Percentiles rank a stretch among this genome's conserved stretches.
Conservation (phyloP, 306 rosid species). For the Quercus berberidifolia region DNA sequence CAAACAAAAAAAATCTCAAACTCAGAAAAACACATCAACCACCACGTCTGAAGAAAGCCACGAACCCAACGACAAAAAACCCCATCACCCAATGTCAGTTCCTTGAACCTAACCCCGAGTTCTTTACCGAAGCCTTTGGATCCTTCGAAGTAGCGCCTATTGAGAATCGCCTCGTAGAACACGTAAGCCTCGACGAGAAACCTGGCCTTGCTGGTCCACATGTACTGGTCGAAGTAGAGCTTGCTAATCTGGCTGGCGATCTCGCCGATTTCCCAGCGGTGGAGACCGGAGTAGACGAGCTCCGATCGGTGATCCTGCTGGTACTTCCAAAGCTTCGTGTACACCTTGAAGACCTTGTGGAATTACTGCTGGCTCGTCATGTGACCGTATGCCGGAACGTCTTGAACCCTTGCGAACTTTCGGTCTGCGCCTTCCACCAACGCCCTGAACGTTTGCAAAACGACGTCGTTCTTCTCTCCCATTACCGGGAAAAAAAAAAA, state of each 20-base stretch:
- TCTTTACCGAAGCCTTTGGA: conserved; percentile 63
- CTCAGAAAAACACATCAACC: no score
- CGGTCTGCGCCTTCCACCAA: conserved; percentile 91
- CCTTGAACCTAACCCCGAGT: conserved; percentile 82
- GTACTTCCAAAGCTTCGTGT: conserved; percentile 82
- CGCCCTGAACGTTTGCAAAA: conserved; percentile 65
- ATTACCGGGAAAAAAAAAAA: not conserved
- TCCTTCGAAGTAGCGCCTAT: conserved; percentile 78
- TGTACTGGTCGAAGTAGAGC: conserved; percentile 90
- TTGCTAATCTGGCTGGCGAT: conserved; percentile 98
- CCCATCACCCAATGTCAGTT: conserved; percentile 17
- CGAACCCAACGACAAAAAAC: no score
- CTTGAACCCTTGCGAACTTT: conserved; percentile 89
- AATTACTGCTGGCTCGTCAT: conserved; percentile 60
- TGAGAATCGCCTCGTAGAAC: conserved; percentile 91
- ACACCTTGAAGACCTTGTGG: conserved; percentile 88
- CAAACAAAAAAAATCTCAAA: no score
- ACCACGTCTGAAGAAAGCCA: no score
- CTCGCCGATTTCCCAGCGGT: conserved; percentile 98
- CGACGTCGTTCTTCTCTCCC: conserved; percentile 49
- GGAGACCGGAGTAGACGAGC: conserved; percentile 71
- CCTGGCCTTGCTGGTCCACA: conserved; percentile 82
- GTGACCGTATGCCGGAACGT: conserved; percentile 78
- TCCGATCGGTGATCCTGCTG: conserved; percentile 78
- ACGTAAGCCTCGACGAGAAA: conserved; percentile 84